Conservation (phyloP, 371 early-diverging fungal genomes). For the Mortierella sp. region DNA sequence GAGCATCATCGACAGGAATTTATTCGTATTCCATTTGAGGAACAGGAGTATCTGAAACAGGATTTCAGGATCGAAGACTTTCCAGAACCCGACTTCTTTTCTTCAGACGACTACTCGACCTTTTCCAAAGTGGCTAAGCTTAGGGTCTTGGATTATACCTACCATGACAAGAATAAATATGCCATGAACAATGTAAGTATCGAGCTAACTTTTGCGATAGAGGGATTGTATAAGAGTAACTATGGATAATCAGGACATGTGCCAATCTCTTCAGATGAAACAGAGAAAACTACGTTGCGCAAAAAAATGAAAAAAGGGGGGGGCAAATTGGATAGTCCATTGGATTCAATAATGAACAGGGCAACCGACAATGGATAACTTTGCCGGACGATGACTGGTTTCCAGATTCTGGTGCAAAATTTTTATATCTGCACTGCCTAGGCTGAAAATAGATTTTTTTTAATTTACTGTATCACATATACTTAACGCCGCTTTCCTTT, state of each 20-base stretch:
- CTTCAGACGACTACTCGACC: slow-evolving; percentile 72
- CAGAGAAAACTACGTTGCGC: not conserved
- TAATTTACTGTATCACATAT: not conserved
- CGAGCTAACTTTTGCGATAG: not conserved
- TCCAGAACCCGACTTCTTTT: slow-evolving; percentile 74
- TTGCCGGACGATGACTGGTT: too few species aligned
- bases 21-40: slow-evolving; percentile 71
- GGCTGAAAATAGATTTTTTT: slow-evolving; percentile 7
- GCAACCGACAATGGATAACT: too few species aligned
- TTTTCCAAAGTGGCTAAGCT: slow-evolving; percentile 74
- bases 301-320: not conserved
- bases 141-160: slow-evolving; percentile 73
- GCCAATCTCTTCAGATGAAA: slow-evolving; percentile 1
- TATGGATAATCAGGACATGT: slow-evolving; percentile 1
- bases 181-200: slow-evolving; percentile 80
- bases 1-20: slow-evolving; percentile 69
- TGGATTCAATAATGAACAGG: too few species aligned
- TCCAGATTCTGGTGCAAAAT: not conserved
- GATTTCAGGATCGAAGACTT: slow-evolving; percentile 77
- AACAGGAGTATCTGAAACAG: slow-evolving; percentile 67
- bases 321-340: too few species aligned
- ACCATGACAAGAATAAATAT: slow-evolving; percentile 78
- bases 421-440: not conserved
- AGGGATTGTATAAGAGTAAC: too few species aligned
- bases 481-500: not conserved